phyloP scores from a whole-genome alignment of 2,329 filamentous ascomycete species.

The Elsinoe arachidis region DNA sequence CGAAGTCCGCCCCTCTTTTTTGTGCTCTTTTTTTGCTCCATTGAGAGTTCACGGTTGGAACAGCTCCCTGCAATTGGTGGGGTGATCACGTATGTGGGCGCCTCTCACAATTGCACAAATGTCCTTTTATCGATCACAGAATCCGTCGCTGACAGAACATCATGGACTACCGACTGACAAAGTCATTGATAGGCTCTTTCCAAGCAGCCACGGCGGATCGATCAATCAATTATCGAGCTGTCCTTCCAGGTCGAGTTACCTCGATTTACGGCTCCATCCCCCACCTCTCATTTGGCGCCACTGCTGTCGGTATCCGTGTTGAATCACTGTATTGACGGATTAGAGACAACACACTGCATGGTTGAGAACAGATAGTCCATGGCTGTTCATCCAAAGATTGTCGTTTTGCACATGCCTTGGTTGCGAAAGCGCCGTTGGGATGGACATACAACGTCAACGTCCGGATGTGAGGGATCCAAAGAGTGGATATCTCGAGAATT shows the following conservation, averaged over 20 bases:
- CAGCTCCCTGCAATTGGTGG: neutral
- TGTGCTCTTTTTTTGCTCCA: neutral
- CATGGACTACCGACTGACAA: neutral
- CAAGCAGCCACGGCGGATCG: neutral
- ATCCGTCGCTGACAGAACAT: neutral
- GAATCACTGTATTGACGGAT: neutral
- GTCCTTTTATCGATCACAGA: neutral
- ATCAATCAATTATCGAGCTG: neutral
- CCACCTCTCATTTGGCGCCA: constrained; percentile 3
- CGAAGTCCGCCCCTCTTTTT: neutral
- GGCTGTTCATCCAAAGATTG: neutral
- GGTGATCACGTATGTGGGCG: neutral
- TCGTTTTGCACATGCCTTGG: neutral
- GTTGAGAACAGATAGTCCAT: neutral
- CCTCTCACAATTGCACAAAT: neutral
- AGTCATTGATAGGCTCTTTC: neutral
- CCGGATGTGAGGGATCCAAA: neutral
- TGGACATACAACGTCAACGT: constrained; percentile 6
- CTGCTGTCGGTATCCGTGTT: neutral
- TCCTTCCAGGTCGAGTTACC: neutral
- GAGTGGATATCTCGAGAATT: no score
- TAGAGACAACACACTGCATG: neutral
- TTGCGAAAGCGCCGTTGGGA: neutral
- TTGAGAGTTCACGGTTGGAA: neutral
- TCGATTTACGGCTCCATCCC: neutral